Evolutionary conservation across 1,284 basidiomycete genomes (phyloP).

Genomic region (Spongispora temasekensis): DNA sequence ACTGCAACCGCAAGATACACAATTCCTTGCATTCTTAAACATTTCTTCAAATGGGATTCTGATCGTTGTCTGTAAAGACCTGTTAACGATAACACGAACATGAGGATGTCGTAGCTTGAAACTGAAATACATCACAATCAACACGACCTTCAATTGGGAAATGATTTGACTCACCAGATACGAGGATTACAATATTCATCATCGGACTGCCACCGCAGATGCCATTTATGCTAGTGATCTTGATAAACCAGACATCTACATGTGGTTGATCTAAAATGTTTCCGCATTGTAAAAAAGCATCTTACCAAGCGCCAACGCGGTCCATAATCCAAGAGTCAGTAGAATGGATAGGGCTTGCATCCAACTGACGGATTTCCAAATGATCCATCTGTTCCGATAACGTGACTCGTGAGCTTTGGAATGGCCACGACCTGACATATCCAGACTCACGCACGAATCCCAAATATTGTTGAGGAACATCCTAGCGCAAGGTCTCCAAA

Average conservation of each 20-base stretch:
- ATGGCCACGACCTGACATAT: background rate
- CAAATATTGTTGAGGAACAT: slow-evolving; percentile 16
- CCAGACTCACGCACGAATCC: slow-evolving; percentile 25
- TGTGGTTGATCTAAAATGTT: too few species aligned
- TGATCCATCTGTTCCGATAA: slow-evolving; percentile 26
- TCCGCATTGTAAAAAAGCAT: too few species aligned
- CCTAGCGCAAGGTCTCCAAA: slow-evolving; percentile 12
- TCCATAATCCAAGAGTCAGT: slow-evolving; percentile 23
- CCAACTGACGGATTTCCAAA: slow-evolving; percentile 18
- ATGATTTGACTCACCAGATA: slow-evolving; percentile 18
- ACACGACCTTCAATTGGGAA: too few species aligned
- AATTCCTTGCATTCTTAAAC: slow-evolving; percentile 19
- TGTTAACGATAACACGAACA: slow-evolving; percentile 20
- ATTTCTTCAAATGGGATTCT: slow-evolving; percentile 17
- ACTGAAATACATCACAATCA: background rate
- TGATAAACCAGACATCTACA: slow-evolving; percentile 7
- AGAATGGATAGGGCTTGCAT: slow-evolving; percentile 15
- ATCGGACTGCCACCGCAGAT: background rate
- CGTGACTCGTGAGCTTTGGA: slow-evolving; percentile 3
- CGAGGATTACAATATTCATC: slow-evolving; percentile 9
- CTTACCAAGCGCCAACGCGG: slow-evolving; percentile 18
- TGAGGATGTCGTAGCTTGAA: slow-evolving; percentile 24
- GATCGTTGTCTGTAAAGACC: slow-evolving; percentile 15
- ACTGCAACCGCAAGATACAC: slow-evolving; percentile 19
- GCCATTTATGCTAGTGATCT: background rate